Evolutionary conservation across 2,329 filamentous ascomycete species (phyloP).

Genomic region (Arthrinium phaeospermum): DNA sequence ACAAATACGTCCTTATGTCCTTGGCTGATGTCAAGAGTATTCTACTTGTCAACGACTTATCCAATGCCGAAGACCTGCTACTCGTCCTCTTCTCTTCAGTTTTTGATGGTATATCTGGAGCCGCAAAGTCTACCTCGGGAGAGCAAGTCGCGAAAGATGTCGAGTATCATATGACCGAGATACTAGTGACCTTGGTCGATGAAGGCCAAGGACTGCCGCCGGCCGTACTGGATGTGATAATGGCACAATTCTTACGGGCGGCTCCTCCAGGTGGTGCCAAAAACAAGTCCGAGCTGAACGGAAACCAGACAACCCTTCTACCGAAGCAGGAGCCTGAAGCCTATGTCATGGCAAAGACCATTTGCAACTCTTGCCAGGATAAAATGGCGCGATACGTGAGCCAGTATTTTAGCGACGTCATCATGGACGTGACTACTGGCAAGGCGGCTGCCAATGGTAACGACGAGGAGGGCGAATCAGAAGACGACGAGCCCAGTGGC

Average conservation of each 20-base stretch:
- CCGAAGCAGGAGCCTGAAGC: slow-evolving; percentile 88
- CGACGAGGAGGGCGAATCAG: slow-evolving; percentile 66
- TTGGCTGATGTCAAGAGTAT: slow-evolving; percentile 95
- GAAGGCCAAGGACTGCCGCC: slow-evolving; percentile 79
- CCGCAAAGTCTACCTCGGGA: slow-evolving; percentile 74
- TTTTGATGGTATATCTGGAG: slow-evolving; percentile 88
- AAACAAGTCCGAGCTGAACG: slow-evolving; percentile 66
- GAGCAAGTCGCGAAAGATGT: slow-evolving; percentile 92
- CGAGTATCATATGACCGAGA: slow-evolving; percentile 87
- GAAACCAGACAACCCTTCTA: slow-evolving; percentile 82
- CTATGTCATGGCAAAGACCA: slow-evolving; percentile 94
- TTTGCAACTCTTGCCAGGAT: slow-evolving; percentile 87
- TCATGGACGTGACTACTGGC: slow-evolving; percentile 75
- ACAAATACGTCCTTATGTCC: slow-evolving; percentile 88
- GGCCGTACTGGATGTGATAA: slow-evolving; percentile 87
- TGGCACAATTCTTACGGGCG: slow-evolving; percentile 92
- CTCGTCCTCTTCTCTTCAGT: slow-evolving; percentile 83
- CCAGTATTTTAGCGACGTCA: slow-evolving; percentile 96
- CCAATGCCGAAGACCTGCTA: slow-evolving; percentile 79
- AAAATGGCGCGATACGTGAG: slow-evolving; percentile 95
- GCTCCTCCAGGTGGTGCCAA: slow-evolving; percentile 71
- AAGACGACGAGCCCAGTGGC: slow-evolving; percentile 63
- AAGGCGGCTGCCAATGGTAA: slow-evolving; percentile 62
- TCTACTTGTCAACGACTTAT: slow-evolving; percentile 85
- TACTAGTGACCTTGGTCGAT: slow-evolving; percentile 85